Base-by-base conservation (phyloP, 441 rosid genomes). In the Populus hybrid region DNA sequence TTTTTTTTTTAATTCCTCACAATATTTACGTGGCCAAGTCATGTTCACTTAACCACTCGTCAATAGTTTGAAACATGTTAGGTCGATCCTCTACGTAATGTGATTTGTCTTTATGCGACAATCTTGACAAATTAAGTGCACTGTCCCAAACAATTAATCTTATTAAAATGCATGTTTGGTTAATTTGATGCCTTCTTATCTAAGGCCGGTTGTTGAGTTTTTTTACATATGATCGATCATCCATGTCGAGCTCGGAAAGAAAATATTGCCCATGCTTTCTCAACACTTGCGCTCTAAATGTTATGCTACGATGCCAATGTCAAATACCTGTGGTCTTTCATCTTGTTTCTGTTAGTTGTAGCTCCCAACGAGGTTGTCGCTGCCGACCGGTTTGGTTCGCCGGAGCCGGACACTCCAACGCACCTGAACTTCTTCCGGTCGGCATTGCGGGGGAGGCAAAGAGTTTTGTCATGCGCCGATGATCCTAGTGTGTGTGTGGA, bases 401-500 rank as follows among this genome's bases (percentile, higher is more conserved):
- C 20, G 7, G 56, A 45, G 18, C 56, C 20, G 2, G 56, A 45
- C 56, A 45, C 16, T 45, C 56, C 56, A 14, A 45, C 56, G 20
- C 56, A 12, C 20, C 6, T 45, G 56, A 45, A 45, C 56, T 45
- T 45, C 56, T 12, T 45, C 56, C 56, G 56, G 56, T 45, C 56
- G 7, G 56, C 56, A 45, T 45, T 14, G 56, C 56, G 20, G 56
- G 20, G 56, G 56, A 45, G 56, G 56, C 2, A 45, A 45, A 45
- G 56, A 45, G 56, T 45, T 45, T 45, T 45, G 56, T 14, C 56
- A 0, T 45, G 20, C 14, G 56, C 56, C 56, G 20, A 45, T 1
- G 56, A 45, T 14, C 56, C 56, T 14, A 4, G 5, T 1, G 6
- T 77, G 74, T 86, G 89, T 3, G 45, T 68, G 74, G 81, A 81